These are phyloP conservation scores for Alisma plantagoaquatica DNA, from an alignment of 106 monocot species.

Conservation along the genomic window DNA sequence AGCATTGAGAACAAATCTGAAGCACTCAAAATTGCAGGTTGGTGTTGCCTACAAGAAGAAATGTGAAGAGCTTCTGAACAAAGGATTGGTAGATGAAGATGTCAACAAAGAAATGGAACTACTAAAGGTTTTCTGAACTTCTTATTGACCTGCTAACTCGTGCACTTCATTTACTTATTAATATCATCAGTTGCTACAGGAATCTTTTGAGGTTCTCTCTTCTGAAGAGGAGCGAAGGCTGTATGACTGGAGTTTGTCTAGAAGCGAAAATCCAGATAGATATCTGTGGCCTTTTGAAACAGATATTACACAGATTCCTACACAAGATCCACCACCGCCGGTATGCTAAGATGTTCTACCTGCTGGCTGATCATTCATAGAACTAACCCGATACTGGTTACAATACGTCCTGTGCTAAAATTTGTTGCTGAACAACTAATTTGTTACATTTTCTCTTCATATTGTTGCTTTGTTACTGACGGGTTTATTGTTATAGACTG, in stretches of 20 bases:
- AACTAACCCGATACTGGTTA: too few relatives aligned
- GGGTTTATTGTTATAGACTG: too few relatives aligned
- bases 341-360: too few relatives aligned
- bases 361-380: too few relatives aligned
- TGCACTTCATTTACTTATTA: too few relatives aligned
- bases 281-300: constrained; percentile 84
- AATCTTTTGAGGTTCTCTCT: constrained; percentile 73
- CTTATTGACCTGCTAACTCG: too few relatives aligned
- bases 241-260: constrained; percentile 87
- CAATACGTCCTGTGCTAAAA: too few relatives aligned
- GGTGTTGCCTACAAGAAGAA: constrained; percentile 48
- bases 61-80: constrained; percentile 48
- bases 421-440: too few relatives aligned
- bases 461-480: too few relatives aligned
- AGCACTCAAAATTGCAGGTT: constrained; percentile 40
- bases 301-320: constrained; percentile 46
- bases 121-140: constrained; percentile 72
- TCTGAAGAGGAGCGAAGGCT: constrained; percentile 83
- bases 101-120: constrained; percentile 28
- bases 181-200: constrained; percentile 31
- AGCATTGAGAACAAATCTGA: too few relatives aligned
- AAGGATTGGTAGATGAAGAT: constrained; percentile 58
- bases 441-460: too few relatives aligned
- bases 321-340: constrained; percentile 37
- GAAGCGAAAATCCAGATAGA: constrained; percentile 64